Percentiles rank a stretch among this genome's conserved stretches.
These are phyloP conservation scores for Claviceps sp. DNA, from an alignment of 2,329 filamentous ascomycete genomes.

Conservation along the genomic window DNA sequence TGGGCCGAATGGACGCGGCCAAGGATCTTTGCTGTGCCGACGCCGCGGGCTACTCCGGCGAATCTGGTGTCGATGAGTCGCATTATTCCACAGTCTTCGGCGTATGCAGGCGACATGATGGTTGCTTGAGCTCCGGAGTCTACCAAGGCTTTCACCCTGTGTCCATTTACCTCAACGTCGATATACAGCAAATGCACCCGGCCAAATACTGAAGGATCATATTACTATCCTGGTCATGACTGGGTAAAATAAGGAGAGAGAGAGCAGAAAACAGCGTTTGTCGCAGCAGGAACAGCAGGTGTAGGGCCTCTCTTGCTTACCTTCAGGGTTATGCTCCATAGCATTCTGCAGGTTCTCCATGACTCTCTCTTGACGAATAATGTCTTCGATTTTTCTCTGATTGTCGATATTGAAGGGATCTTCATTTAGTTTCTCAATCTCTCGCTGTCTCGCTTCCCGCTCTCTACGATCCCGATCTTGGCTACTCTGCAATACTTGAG, in stretches of 20 bases:
- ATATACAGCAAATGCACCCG: slow-evolving; percentile 94
- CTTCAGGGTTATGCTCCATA: slow-evolving; percentile 94
- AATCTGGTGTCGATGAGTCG: slow-evolving; percentile 87
- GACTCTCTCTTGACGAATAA: slow-evolving; percentile 87
- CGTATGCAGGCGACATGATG: slow-evolving; percentile 93
- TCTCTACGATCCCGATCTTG: slow-evolving; percentile 58
- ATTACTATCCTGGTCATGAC: slow-evolving; percentile 2
- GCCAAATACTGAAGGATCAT: slow-evolving; percentile 60
- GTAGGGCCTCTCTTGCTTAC: slow-evolving; percentile 32
- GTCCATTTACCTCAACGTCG: slow-evolving; percentile 84
- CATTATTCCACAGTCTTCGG: slow-evolving; percentile 90
- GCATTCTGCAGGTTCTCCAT: slow-evolving; percentile 94
- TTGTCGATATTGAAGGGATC: slow-evolving; percentile 92
- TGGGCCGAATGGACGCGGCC: slow-evolving; percentile 91
- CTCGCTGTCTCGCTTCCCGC: slow-evolving; percentile 64
- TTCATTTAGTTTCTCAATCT: slow-evolving; percentile 76
- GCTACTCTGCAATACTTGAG: slow-evolving; percentile 54
- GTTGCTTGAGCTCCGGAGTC: slow-evolving; percentile 96
- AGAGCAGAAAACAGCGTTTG: background rate
- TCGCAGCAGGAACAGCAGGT: background rate
- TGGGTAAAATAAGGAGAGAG: background rate
- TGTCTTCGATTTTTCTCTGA: slow-evolving; percentile 86
- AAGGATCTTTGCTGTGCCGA: slow-evolving; percentile 88
- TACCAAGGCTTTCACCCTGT: slow-evolving; percentile 88
- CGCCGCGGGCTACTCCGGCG: slow-evolving; percentile 80